Evolutionary conservation across 352 stramenopile genomes (phyloP).

Genomic region (Phytophthora sp.): DNA sequence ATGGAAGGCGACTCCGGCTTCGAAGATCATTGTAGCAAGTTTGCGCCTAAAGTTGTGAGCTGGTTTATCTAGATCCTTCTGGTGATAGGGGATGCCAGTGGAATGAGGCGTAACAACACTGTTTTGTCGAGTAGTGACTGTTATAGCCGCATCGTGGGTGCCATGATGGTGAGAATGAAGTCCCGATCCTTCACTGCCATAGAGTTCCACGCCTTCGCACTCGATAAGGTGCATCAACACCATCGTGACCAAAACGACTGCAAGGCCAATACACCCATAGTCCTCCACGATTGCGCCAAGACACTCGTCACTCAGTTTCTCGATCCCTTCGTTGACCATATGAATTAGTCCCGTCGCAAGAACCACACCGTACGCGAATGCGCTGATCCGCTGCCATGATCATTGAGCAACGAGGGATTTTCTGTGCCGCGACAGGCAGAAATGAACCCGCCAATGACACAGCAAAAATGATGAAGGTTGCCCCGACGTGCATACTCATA

Average conservation of each 20-base stretch:
- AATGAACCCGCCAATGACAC: slow-evolving; percentile 40
- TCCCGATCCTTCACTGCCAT: slow-evolving; percentile 11
- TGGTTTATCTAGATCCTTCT: neutral
- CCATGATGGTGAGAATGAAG: slow-evolving; percentile 23
- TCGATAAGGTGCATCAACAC: slow-evolving; percentile 61
- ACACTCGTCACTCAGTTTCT: slow-evolving; percentile 53
- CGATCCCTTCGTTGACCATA: slow-evolving; percentile 59
- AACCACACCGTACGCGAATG: slow-evolving; percentile 65
- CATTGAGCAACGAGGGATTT: slow-evolving; percentile 26
- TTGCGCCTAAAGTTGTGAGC: slow-evolving; percentile 23
- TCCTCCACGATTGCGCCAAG: slow-evolving; percentile 47
- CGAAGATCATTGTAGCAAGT: slow-evolving; percentile 58
- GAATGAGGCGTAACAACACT: neutral
- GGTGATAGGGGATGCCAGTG: neutral
- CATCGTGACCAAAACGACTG: slow-evolving; percentile 50
- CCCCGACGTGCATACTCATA: slow-evolving; percentile 39
- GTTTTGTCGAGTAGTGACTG: neutral
- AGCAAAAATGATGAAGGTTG: slow-evolving; percentile 53
- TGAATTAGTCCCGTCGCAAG: slow-evolving; percentile 70
- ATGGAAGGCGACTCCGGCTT: slow-evolving; percentile 64
- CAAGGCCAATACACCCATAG: slow-evolving; percentile 49
- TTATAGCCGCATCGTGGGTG: neutral
- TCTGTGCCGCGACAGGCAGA: slow-evolving; percentile 40
- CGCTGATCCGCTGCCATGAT: slow-evolving; percentile 48
- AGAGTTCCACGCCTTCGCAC: slow-evolving; percentile 49